These are phyloP conservation scores for Casuarina glauca DNA, from an alignment of 306 rosid species.

Conservation along the genomic window DNA sequence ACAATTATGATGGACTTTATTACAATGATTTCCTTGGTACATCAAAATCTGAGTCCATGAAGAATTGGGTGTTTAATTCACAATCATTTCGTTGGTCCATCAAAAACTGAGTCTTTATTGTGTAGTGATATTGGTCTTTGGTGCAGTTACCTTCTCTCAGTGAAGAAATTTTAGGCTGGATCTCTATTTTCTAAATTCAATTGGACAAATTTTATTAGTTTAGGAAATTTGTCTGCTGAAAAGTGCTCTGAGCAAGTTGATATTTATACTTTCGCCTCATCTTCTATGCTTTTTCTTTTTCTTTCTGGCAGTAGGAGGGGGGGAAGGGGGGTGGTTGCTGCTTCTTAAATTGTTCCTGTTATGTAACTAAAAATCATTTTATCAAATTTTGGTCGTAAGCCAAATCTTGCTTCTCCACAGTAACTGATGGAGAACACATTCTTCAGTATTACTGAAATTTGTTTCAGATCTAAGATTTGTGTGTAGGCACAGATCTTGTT, in stretches of 20 bases:
- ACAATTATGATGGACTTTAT: neutral
- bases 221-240: neutral
- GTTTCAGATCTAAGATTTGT: neutral
- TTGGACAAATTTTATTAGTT: neutral
- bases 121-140: neutral
- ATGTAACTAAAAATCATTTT: neutral
- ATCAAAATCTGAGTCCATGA: too few relatives aligned
- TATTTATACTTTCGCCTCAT: neutral
- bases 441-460: neutral
- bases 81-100: too few relatives aligned
- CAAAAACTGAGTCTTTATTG: too few relatives aligned
- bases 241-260: neutral
- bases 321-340: too few relatives aligned
- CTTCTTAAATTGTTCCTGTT: neutral
- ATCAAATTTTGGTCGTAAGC: neutral
- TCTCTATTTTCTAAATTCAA: neutral
- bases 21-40: too few relatives aligned
- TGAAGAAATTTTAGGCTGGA: neutral
- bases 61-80: too few relatives aligned
- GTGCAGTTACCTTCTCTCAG: neutral
- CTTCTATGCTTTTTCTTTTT: neutral
- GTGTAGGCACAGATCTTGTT: neutral
- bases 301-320: too few relatives aligned
- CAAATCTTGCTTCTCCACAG: slow-evolving; percentile 9
- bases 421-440: neutral